Evolutionary conservation across 129 eudicot genomes (phyloP), one percentile per base, ranked within the genome.

Genomic region (Sambucus nigra): DNA sequence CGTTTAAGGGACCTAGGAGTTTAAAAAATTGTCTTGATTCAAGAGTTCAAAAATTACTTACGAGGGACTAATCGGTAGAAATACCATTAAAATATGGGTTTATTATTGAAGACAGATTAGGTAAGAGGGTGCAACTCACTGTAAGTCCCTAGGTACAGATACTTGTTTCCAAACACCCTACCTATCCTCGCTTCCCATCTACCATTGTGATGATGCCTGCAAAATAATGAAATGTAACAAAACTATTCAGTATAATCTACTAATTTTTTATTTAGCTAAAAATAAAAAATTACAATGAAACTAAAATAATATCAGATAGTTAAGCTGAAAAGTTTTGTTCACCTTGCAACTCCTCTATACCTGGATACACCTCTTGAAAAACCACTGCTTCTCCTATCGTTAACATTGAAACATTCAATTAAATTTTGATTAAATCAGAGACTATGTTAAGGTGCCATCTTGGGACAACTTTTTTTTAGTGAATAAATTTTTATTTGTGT

Each of bases 151-250:
- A 78, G 84, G 66, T 86, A 81, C 25, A 81, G 76, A 63, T 86
- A 78, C 69, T 78, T 86, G 75, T 81, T 86, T 17, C 95, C 95
- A 51, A 75, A 86, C 33, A 86, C 95, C 31, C 95, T 79, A 45
- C 95, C 95, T 41, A 86, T 86, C 62, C 95, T 78, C 69, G 95
- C 92, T 70, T 86, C 95, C 91, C 87, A 86, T 73, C 95, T 86
- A 32, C 84, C 84, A 61, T 81, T 81, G 55, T 86, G 95, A 69
- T 86, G 87, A 50, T 86, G 95, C 76, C 95, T 86, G 66, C 13
- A 57, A 32, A 53, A 25, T 7, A 33, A 39, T 32, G 17, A 55
- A 48, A 63, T 25, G 18, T 38, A 35, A 31, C 16, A 7, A 19
- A n/a, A n/a, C n/a, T n/a, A n/a, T n/a, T n/a, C n/a, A n/a, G n/a